Base-by-base conservation (phyloP, 306 rosid genomes). In the Vigna angularis region DNA sequence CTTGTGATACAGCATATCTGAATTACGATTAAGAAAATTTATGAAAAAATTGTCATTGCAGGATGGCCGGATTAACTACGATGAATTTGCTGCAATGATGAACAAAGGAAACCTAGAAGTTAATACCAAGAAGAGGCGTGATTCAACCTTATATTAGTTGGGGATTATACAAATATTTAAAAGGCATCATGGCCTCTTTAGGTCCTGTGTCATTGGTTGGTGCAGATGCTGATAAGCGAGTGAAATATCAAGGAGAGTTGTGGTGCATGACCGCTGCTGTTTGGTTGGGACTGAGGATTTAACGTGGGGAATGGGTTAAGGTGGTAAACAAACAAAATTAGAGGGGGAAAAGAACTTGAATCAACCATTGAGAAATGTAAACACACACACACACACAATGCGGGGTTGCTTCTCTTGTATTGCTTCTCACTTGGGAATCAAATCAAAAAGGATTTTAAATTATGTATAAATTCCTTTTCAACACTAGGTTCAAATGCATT, bases 31-130 rank as follows among this genome's bases (percentile, higher is more conserved):
- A 26, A 7, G 4, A 32, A 50, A 42, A 64, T 14, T 47, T 17
- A 11, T 0, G 53, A 68, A 12, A 74, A 79, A 49, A 12, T 56
- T 72, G 66, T 40, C 12, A 48, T 12, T 38, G 75, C 84, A 95
- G 99, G 99, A 95, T 82, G 99, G 99, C 6, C 86, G 88, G 44
- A 95, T 95, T 70, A 95, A 95, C 87, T 95, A 95, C 14, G 97
- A 95, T 12, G 99, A 95, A 73, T 94, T 94, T 77, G 90, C 77
- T 48, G 97, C 97, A n/a, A 94, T 94, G 98, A 94, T 94, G 98
- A 86, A 87, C 68, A 95, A 93, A 88, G 99, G 99, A 79, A 80
- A 83, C 80, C 85, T 88, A 51, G 99, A 95, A 50, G 82, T 77
- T 28, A 59, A 75, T 53, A 92, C 91, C 4, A 92, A 80, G 87